A percentile compares a stretch with the other conserved stretches of the same genome.
Evolutionary conservation across 805 yeast genomes (phyloP).

Genomic region (Candida methanosorbosa): DNA sequence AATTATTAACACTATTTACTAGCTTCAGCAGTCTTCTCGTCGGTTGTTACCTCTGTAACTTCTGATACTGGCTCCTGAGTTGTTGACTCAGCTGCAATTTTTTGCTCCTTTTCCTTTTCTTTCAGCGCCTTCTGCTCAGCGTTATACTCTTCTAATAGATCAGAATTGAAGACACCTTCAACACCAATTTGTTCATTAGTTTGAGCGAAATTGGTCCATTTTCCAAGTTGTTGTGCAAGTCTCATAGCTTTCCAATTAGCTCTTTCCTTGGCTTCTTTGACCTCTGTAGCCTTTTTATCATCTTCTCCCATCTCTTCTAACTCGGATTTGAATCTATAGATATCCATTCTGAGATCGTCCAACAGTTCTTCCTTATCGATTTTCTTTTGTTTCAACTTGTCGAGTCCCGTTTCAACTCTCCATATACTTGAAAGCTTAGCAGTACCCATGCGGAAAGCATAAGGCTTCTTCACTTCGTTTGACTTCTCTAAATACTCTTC

Average conservation of each 20-base stretch:
- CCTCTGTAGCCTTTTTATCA: constrained; percentile 1
- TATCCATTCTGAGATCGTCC: constrained; percentile 19
- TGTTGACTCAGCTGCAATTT: not conserved
- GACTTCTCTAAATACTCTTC: constrained; percentile 11
- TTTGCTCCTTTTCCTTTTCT: not conserved
- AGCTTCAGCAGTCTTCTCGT: not conserved
- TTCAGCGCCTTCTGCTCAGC: not conserved
- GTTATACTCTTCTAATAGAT: constrained; percentile 4
- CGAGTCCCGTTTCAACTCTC: constrained; percentile 16
- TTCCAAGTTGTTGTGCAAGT: constrained; percentile 10
- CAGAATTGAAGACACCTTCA: constrained; percentile 8
- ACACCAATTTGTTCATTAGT: constrained; percentile 8
- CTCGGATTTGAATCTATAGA: constrained; percentile 19
- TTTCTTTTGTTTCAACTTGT: constrained; percentile 7
- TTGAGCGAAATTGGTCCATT: constrained; percentile 9
- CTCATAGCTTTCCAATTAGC: constrained; percentile 19
- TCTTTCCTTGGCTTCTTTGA: constrained; percentile 9
- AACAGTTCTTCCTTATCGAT: constrained; percentile 7
- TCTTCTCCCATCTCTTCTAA: constrained; percentile 3
- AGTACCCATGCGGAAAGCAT: constrained; percentile 19
- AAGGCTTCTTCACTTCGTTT: constrained; percentile 9
- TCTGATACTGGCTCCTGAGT: not conserved
- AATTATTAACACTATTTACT: too few relatives aligned
- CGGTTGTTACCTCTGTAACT: not conserved
- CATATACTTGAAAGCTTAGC: constrained; percentile 20